Evolutionary conservation across 2,329 filamentous ascomycete species (phyloP), one percentile per base, ranked within the genome.

Genomic region (Tolypocladium endophyticum): DNA sequence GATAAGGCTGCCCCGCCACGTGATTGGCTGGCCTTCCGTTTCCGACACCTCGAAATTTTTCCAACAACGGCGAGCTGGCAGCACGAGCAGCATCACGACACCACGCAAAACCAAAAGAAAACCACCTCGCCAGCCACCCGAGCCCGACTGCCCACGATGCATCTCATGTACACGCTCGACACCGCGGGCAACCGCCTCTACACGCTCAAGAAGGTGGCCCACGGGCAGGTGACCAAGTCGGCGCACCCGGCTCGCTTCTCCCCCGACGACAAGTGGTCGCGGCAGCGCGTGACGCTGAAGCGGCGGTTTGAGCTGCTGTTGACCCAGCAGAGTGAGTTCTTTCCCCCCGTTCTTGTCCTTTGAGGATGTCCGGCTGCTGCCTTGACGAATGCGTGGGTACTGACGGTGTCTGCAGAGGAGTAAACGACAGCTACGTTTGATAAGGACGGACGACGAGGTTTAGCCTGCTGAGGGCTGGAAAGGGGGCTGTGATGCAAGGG

Each of bases 191-290:
- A 91, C 81, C 91, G 93, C 74, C 79, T 88, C 70, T 99, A 97
- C 83, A 97, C 94, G 55, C 86, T 97, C 66, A 93, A 97, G 79
- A 97, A 97, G 81, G 85, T 95, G 67, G 79, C 83, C 69, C 81
- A 86, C 68, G 88, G 89, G 71, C 85, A 92, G 72, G 90, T 97
- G 71, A 96, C 93, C 74, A 96, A 96, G 82, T 94, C 89, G 58
- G 94, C 94, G 60, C 93, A 97, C 79, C 93, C 94, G 55, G 94
- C 94, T 52, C 85, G 94, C 67, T 99, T 97, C 82, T 96, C 91
- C 55, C 94, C 94, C 64, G 94, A 99, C 78, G 94, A 99, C 82
- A 96, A 97, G 82, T 97, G 95, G 84, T 96, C 92, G 71, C 89
- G 91, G 72, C 93, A 97, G 79, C 87, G 94, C 68, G 92, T 97